phyloP scores from a whole-genome alignment of 164 flowering plant genomes.

The Stephania japonica region DNA sequence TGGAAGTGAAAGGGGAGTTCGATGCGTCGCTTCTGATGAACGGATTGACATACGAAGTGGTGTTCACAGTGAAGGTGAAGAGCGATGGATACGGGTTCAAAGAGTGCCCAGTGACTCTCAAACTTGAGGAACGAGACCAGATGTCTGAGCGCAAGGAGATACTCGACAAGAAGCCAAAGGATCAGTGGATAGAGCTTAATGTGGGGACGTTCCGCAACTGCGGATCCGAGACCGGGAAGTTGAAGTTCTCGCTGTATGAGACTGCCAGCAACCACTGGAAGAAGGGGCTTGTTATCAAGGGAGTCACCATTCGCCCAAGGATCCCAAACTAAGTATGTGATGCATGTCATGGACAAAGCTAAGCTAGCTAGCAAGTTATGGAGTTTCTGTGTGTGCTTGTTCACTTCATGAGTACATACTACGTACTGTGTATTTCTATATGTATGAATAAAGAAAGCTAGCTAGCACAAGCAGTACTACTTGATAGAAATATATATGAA shows the following conservation, averaged over 20 bases:
- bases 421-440: too few species aligned
- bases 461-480: too few species aligned
- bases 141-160: background rate
- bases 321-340: background rate
- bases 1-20: background rate
- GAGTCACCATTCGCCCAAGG: constrained; percentile 44
- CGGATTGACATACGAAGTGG: background rate
- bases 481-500: too few species aligned
- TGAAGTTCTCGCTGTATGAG: constrained; percentile 44
- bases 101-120: background rate
- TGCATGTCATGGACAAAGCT: too few species aligned
- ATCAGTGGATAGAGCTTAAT: background rate
- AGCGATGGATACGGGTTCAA: background rate
- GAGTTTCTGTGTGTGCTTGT: too few species aligned
- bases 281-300: constrained; percentile 50
- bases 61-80: background rate
- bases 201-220: background rate
- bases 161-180: background rate
- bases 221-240: constrained; percentile 24
- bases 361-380: too few species aligned
- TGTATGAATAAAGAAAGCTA: too few species aligned
- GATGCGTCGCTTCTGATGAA: background rate
- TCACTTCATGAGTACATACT: too few species aligned
- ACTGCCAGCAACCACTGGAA: constrained; percentile 56
- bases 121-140: background rate